Evolutionary conservation across 331 rosid genomes (phyloP), one percentile per base, ranked within the genome.

Genomic region (Dryas integrifolia): DNA sequence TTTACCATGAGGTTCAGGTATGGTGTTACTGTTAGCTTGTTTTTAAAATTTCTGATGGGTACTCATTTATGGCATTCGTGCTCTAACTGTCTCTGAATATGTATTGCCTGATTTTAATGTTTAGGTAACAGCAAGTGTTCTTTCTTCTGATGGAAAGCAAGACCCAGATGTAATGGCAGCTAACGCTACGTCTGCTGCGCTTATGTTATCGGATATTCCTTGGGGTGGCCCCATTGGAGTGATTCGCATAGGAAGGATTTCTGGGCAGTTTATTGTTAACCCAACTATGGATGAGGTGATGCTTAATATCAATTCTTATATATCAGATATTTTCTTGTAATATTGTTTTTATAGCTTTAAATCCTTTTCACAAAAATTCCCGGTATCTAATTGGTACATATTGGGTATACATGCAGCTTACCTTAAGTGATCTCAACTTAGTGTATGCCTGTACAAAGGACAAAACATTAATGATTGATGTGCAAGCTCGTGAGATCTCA

Each of bases 211-310:
- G 3, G 97, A 94, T 85, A 88, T 94, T 80, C 98, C 98, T 15
- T 94, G 98, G 98, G 92, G 87, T 7, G 98, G 97, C 41, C 98
- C 98, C 69, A 91, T 94, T 44, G 98, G 97, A 65, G 81, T 91
- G 90, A 82, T 94, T 73, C 92, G 97, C 13, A 85, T 94, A 7
- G 98, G 98, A 67, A 81, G 98, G 80, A 85, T 91, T 73, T 72
- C 76, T n/a, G 98, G 97, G 35, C 63, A 86, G 82, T 94, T 91
- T 84, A 65, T 94, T 14, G 82, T 94, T 63, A 94, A 94, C 77
- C 98, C 98, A 73, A 89, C 96, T 46, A 86, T 86, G 96, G 92
- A 89, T 59, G 97, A 94, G 92, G 98, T 94, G 70, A 72, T 67
- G 76, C 68, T 72, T 13, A 43, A 43, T 60, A 43, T 69, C 51